These are phyloP conservation scores for Mycena maculata DNA, from an alignment of 768 basidiomycete species.

Conservation along the genomic window DNA sequence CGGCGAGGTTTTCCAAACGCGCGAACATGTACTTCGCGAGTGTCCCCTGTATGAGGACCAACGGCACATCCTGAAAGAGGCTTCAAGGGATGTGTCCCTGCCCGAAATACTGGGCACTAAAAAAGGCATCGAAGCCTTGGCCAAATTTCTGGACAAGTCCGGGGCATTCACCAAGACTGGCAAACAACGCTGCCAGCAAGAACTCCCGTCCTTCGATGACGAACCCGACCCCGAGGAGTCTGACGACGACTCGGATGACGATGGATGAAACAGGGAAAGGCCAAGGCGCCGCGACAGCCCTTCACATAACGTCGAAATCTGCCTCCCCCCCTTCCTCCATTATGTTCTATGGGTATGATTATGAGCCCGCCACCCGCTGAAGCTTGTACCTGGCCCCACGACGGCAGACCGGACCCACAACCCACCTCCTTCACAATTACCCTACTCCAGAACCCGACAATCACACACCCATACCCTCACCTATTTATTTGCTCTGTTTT, in stretches of 20 bases:
- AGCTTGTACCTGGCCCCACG: too few species aligned
- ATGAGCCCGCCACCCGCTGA: too few species aligned
- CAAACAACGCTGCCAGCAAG: neutral
- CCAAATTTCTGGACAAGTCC: slow-evolving; percentile 30
- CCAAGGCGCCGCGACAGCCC: too few species aligned
- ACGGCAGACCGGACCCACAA: too few species aligned
- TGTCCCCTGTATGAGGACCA: slow-evolving; percentile 34
- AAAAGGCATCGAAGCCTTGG: slow-evolving; percentile 37
- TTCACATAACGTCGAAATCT: too few species aligned
- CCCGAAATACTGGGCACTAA: slow-evolving; percentile 37
- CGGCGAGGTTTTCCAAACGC: slow-evolving; percentile 38
- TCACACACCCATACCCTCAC: too few species aligned
- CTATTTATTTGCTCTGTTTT: too few species aligned
- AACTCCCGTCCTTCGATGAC: neutral
- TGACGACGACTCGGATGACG: neutral
- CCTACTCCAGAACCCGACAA: too few species aligned
- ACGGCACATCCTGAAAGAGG: slow-evolving; percentile 25
- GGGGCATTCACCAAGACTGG: slow-evolving; percentile 35
- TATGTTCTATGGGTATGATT: too few species aligned
- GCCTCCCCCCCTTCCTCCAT: too few species aligned
- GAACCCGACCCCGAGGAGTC: neutral
- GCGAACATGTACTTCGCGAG: slow-evolving; percentile 39
- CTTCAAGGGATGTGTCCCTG: slow-evolving; percentile 20
- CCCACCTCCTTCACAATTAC: too few species aligned
- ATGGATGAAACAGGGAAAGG: neutral